Evolutionary conservation across 2,329 filamentous ascomycete species (phyloP).

Genomic region (Ophiostoma australiae): DNA sequence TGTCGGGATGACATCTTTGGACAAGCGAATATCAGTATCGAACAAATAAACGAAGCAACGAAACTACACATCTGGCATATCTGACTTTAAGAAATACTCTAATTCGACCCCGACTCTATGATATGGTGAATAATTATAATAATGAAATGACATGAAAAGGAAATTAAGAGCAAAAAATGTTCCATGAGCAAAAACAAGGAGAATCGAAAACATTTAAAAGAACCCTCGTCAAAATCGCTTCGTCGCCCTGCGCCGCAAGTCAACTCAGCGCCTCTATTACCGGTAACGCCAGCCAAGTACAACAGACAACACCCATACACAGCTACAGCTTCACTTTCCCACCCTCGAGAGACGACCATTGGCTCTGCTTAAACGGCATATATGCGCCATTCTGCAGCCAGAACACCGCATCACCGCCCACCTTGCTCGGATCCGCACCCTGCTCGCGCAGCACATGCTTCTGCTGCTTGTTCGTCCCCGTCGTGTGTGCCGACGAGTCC

Average conservation of each 20-base stretch:
- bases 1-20: conserved; percentile 19
- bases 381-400: conserved; percentile 66
- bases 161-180: background rate
- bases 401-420: conserved; percentile 47
- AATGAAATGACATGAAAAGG: background rate
- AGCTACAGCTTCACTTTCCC: conserved; percentile 65
- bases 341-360: conserved; percentile 64
- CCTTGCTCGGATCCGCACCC: conserved; percentile 63
- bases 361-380: conserved; percentile 57
- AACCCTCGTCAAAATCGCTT: background rate
- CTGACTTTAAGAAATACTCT: background rate
- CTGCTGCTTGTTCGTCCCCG: conserved; percentile 85
- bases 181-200: background rate
- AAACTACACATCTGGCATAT: background rate
- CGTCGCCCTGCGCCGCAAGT: background rate
- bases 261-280: background rate
- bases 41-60: no score
- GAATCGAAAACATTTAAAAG: background rate
- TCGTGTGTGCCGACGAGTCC: conserved; percentile 56
- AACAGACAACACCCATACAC: background rate
- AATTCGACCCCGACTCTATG: background rate
- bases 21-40: no score
- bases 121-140: background rate
- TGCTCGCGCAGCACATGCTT: conserved; percentile 68
- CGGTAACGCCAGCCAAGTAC: background rate